phyloP scores from a whole-genome alignment of 306 rosid species.

The Prunus armeniaca region DNA sequence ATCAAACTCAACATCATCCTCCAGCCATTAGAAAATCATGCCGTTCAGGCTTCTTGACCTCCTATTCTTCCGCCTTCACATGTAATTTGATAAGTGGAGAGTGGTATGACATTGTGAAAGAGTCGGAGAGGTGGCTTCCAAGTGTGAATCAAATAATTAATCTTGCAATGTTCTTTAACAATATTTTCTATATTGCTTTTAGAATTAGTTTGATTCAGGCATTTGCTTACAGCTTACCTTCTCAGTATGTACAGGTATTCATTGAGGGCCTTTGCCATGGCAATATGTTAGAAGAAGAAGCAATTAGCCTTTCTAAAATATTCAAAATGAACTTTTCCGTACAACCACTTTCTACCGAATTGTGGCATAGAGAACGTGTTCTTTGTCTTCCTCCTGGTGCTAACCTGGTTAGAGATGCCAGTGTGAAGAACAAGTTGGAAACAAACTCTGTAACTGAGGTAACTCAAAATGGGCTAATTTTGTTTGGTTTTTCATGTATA shows the following conservation, averaged over 20 bases:
- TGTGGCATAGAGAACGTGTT: conserved; percentile 69
- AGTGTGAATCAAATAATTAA: background rate
- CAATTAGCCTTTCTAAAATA: conserved; percentile 60
- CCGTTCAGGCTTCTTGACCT: background rate
- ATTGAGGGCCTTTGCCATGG: conserved; percentile 96
- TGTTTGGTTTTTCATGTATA: conserved; percentile 11
- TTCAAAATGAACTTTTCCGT: conserved; percentile 65
- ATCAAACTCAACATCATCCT: conserved; percentile 1
- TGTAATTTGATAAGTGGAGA: background rate
- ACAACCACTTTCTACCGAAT: conserved; percentile 60
- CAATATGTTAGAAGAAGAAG: conserved; percentile 77
- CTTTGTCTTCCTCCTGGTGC: conserved; percentile 68
- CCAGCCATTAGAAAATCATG: background rate
- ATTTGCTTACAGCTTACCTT: conserved; percentile 19
- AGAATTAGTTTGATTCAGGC: conserved; percentile 20
- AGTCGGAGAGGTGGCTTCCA: background rate
- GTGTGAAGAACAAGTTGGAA: conserved; percentile 76
- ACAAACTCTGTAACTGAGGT: conserved; percentile 92
- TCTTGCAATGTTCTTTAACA: background rate
- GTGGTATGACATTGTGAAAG: background rate
- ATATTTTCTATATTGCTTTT: background rate
- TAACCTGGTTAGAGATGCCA: conserved; percentile 67
- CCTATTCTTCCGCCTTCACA: background rate
- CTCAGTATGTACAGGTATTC: conserved; percentile 52
- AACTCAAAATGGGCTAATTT: conserved; percentile 23